Percentiles rank a stretch among this genome's conserved stretches.
phyloP scores from a whole-genome alignment of 2,329 filamentous ascomycete genomes.

The Fusarium foetens region DNA sequence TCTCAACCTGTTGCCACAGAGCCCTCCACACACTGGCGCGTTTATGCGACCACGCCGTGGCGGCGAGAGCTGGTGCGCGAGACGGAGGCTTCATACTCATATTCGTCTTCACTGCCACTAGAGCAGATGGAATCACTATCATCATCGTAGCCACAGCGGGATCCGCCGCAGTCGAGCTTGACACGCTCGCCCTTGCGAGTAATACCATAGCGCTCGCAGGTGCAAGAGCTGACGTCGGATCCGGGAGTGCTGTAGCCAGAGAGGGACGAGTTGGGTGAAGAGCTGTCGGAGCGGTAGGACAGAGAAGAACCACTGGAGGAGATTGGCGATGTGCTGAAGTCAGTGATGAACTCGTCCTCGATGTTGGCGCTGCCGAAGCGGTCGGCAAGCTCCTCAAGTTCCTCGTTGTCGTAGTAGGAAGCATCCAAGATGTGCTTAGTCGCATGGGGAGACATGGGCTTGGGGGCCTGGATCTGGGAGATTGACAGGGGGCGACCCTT shows the following conservation, averaged over 20 bases:
- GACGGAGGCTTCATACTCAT: constrained; percentile 54
- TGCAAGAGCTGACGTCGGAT: constrained; percentile 83
- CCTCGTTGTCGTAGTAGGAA: constrained; percentile 77
- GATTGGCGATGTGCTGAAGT: constrained; percentile 68
- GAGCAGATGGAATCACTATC: constrained; percentile 73
- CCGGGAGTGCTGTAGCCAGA: constrained; percentile 82
- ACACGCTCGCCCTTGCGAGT: constrained; percentile 91
- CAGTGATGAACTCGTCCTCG: constrained; percentile 65
- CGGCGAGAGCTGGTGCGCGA: constrained; percentile 66
- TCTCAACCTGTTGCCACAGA: constrained; percentile 41
- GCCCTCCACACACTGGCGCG: constrained; percentile 35
- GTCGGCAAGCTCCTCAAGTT: constrained; percentile 81
- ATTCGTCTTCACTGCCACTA: constrained; percentile 71
- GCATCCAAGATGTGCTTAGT: constrained; percentile 87
- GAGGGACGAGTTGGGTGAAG: constrained; percentile 76
- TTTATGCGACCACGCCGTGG: constrained; percentile 67
- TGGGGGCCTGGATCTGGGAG: constrained; percentile 90
- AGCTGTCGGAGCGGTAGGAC: constrained; percentile 78
- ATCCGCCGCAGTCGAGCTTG: constrained; percentile 94
- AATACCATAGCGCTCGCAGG: constrained; percentile 96
- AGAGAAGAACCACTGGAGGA: constrained; percentile 77
- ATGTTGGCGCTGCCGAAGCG: constrained; percentile 74
- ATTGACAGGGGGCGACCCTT: constrained; percentile 90
- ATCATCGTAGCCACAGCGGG: constrained; percentile 84
- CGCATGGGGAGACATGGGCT: constrained; percentile 87